Percentiles rank a stretch among this genome's conserved stretches.
phyloP scores from a whole-genome alignment of 2,329 filamentous ascomycete genomes.

The Madurella fahalii region DNA sequence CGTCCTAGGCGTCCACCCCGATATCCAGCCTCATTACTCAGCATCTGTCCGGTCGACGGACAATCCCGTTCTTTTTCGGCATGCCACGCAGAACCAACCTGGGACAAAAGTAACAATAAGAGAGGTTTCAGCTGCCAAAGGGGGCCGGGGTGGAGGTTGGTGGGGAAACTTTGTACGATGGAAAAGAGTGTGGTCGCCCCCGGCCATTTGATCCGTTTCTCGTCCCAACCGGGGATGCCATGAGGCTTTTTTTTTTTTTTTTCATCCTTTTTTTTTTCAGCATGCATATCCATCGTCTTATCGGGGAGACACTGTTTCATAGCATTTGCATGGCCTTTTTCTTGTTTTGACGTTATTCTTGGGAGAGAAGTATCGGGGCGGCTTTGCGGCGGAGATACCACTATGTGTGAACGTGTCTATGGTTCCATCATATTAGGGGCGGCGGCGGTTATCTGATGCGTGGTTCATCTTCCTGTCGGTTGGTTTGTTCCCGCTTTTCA shows the following conservation, averaged over 20 bases:
- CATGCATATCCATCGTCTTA: not conserved
- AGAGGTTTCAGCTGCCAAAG: too few species aligned
- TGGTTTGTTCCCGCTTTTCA: not conserved
- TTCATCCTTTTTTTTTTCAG: not conserved
- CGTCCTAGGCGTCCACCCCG: too few species aligned
- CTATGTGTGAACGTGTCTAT: slow-evolving; percentile 12
- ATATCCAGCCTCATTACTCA: too few species aligned
- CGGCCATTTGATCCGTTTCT: too few species aligned
- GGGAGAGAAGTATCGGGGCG: not conserved
- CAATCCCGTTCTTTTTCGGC: not conserved
- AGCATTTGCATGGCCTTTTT: slow-evolving; percentile 10
- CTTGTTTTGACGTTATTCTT: not conserved
- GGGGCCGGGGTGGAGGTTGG: too few species aligned
- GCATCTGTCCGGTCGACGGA: too few species aligned
- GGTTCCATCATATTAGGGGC: not conserved
- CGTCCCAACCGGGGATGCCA: too few species aligned
- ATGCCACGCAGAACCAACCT: too few species aligned
- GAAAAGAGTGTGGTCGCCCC: too few species aligned
- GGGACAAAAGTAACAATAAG: too few species aligned
- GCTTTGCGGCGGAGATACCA: slow-evolving; percentile 21
- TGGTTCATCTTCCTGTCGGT: not conserved
- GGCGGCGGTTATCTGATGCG: slow-evolving; percentile 1
- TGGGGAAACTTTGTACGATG: too few species aligned
- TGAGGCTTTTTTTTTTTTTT: not conserved
- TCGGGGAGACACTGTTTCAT: slow-evolving; percentile 5